These are phyloP conservation scores for Cardamine resedifolia DNA, from an alignment of 345 rosid species.

Conservation along the genomic window DNA sequence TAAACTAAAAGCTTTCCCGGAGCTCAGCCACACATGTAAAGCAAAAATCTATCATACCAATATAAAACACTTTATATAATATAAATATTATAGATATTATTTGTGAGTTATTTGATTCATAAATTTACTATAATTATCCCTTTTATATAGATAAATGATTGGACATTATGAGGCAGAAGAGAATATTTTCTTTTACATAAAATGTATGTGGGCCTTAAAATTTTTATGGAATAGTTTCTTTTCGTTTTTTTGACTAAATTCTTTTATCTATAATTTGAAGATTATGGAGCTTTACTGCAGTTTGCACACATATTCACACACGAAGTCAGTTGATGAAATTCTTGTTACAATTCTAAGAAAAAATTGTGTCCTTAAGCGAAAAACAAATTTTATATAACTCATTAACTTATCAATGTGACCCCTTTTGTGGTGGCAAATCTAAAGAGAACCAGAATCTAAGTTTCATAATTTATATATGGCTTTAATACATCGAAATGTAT, in stretches of 20 bases:
- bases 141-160: conserved; percentile 4
- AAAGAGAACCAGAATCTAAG: conserved; percentile 33
- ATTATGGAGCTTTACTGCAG: conserved; percentile 8
- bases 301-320: background rate
- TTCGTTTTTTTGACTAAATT: background rate
- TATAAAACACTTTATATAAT: background rate
- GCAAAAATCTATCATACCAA: background rate
- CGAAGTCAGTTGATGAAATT: background rate
- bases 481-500: background rate
- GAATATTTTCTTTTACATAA: conserved; percentile 4
- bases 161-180: background rate
- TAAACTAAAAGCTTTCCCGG: background rate
- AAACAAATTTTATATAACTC: background rate
- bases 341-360: background rate
- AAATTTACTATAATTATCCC: background rate
- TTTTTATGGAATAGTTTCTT: background rate
- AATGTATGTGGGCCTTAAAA: conserved; percentile 7
- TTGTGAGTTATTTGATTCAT: background rate
- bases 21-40: background rate
- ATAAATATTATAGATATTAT: background rate
- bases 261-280: background rate
- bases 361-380: background rate
- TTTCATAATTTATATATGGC: background rate
- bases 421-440: conserved; percentile 34
- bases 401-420: conserved; percentile 2